A percentile compares a stretch with the other conserved stretches of the same genome.
These are phyloP conservation scores for Pleurotus djamor DNA, from an alignment of 768 basidiomycete genomes.

Conservation along the genomic window DNA sequence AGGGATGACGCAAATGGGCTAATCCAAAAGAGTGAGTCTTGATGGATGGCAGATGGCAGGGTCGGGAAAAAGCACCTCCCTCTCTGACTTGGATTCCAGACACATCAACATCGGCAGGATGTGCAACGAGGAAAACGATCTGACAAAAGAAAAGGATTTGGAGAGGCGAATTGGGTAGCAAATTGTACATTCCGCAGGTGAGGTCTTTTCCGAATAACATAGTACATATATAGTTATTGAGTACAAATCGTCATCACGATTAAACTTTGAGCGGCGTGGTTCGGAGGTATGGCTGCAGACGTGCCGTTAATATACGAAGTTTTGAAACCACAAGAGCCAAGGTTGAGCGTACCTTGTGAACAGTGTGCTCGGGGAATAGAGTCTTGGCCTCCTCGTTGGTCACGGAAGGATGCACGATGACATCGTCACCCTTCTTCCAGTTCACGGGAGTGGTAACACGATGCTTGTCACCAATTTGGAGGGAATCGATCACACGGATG, in stretches of 20 bases:
- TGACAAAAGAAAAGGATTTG: no score
- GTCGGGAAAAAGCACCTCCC: no score
- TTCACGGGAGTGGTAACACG: conserved; percentile 89
- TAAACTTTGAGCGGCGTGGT: conserved; percentile 5
- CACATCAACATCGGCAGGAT: no score
- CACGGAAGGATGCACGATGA: conserved; percentile 88
- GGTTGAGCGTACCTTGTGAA: conserved; percentile 62
- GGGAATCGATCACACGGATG: conserved; percentile 39
- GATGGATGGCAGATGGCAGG: no score
- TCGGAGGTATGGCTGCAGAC: neutral
- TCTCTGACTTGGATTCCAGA: no score
- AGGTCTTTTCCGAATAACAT: no score
- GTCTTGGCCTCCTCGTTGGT: conserved; percentile 86
- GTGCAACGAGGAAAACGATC: no score
- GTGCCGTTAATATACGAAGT: neutral
- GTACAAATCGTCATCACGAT: neutral
- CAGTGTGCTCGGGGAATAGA: conserved; percentile 81
- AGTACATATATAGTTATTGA: neutral
- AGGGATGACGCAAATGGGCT: no score
- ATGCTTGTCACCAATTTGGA: conserved; percentile 89
- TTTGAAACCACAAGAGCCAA: neutral
- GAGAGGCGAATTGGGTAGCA: no score
- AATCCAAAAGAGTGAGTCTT: no score
- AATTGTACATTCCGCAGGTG: no score
- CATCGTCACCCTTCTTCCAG: conserved; percentile 93